Percentiles rank a stretch among this genome's conserved stretches.
Evolutionary conservation across 1,139 yeast species (phyloP).

Genomic region (Yamadazyma sp.): DNA sequence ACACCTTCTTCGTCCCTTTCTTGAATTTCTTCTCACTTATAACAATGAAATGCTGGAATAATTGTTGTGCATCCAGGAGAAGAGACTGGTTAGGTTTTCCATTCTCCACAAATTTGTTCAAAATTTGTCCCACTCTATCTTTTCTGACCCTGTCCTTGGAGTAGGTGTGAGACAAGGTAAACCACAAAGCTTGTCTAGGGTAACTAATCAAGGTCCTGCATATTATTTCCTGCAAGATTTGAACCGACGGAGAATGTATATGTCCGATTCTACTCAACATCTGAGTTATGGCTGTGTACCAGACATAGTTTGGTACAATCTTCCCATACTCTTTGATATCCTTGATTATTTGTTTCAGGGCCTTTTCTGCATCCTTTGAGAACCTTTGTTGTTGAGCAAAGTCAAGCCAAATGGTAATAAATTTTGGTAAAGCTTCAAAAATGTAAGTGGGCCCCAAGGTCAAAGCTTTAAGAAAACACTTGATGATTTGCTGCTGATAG

Average conservation of each 20-base stretch:
- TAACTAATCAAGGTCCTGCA: constrained; percentile 59
- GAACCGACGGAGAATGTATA: constrained; percentile 55
- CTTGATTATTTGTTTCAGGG: constrained; percentile 47
- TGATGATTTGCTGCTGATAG: constrained; percentile 65
- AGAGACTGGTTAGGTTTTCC: constrained; percentile 5
- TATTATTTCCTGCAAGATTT: constrained; percentile 57
- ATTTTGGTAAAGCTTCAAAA: constrained; percentile 85
- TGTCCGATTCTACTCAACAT: constrained; percentile 78
- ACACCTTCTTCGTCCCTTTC: constrained; percentile 31
- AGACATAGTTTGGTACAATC: constrained; percentile 59
- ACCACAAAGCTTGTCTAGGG: constrained; percentile 87
- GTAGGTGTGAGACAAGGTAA: constrained; percentile 68
- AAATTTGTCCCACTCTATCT: constrained; percentile 43
- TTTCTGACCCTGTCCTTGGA: constrained; percentile 64
- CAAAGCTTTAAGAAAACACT: constrained; percentile 66
- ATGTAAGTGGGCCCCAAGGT: constrained; percentile 68
- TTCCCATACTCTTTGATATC: constrained; percentile 50
- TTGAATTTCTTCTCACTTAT: constrained; percentile 38
- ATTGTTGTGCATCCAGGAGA: constrained; percentile 30
- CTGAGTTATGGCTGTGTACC: constrained; percentile 89
- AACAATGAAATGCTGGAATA: constrained; percentile 35
- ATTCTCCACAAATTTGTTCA: constrained; percentile 14
- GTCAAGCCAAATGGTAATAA: constrained; percentile 90
- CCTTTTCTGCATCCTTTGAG: constrained; percentile 35
- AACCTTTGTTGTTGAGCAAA: constrained; percentile 49